Conservation (phyloP, 2,329 filamentous ascomycete species). For the Phoma sp. region DNA sequence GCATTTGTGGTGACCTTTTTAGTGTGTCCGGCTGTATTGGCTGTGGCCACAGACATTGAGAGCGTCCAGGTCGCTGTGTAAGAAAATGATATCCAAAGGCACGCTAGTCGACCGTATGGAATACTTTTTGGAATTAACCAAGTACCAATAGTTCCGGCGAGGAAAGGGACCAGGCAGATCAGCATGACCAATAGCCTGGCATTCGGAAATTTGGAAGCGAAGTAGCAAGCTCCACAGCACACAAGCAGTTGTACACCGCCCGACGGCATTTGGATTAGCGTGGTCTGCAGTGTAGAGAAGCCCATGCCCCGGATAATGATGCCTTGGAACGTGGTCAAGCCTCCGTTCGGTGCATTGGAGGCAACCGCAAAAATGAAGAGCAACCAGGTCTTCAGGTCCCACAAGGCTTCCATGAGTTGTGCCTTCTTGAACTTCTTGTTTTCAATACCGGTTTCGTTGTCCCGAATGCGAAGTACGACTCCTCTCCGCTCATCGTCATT, state of each 20-base stretch:
- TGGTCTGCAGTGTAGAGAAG: background rate
- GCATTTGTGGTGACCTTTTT: constrained; percentile 49
- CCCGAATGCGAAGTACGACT: background rate
- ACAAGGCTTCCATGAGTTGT: background rate
- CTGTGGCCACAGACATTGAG: constrained; percentile 4
- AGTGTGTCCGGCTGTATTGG: constrained; percentile 42
- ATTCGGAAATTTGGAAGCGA: background rate
- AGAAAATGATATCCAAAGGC: background rate
- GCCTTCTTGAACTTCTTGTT: background rate
- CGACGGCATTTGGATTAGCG: background rate
- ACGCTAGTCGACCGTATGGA: background rate
- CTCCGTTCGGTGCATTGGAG: background rate
- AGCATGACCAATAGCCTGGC: background rate
- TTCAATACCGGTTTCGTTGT: background rate
- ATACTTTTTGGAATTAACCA: background rate
- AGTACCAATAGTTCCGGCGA: background rate
- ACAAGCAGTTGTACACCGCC: background rate
- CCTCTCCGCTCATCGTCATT: background rate
- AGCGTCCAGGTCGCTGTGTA: background rate
- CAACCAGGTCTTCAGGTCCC: background rate
- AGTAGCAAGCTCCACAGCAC: background rate
- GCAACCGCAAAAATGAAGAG: background rate
- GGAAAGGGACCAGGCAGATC: background rate
- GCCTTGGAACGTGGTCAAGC: background rate
- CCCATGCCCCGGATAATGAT: background rate